phyloP scores from a whole-genome alignment of 2,329 filamentous ascomycete species.

The Pseudocercospora vitis region DNA sequence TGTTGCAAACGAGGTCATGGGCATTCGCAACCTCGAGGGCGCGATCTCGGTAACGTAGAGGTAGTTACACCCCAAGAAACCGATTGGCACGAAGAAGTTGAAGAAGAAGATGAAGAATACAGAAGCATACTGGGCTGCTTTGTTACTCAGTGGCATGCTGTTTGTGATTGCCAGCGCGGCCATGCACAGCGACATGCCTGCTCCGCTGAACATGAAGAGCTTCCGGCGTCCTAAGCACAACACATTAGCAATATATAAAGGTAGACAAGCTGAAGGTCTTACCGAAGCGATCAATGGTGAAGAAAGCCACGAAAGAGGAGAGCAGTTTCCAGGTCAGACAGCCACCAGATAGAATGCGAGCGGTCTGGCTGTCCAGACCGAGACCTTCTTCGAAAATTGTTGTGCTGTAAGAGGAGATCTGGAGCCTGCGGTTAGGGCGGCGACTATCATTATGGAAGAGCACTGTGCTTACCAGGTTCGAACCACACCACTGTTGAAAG shows the following conservation, averaged over 20 bases:
- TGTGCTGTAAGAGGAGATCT: constrained; percentile 33
- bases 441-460: background rate
- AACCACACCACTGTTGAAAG: constrained; percentile 54
- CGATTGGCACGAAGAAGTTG: constrained; percentile 61
- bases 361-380: constrained; percentile 40
- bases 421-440: background rate
- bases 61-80: constrained; percentile 61
- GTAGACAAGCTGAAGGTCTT: constrained; percentile 35
- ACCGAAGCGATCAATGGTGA: constrained; percentile 54
- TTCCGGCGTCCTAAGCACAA: constrained; percentile 46
- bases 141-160: constrained; percentile 49
- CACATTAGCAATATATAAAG: background rate
- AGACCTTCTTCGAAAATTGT: constrained; percentile 38
- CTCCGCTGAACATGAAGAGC: constrained; percentile 55
- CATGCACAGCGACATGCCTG: constrained; percentile 58
- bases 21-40: constrained; percentile 53
- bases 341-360: constrained; percentile 49
- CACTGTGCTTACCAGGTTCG: constrained; percentile 29
- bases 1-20: constrained; percentile 58
- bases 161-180: constrained; percentile 54
- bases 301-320: constrained; percentile 52
- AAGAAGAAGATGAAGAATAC: constrained; percentile 61
- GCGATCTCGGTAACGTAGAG: constrained; percentile 61
- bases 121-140: constrained; percentile 51
- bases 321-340: constrained; percentile 58